Evolutionary conservation across 805 yeast species (phyloP).

Genomic region (Saccharomycopsis capsularis): DNA sequence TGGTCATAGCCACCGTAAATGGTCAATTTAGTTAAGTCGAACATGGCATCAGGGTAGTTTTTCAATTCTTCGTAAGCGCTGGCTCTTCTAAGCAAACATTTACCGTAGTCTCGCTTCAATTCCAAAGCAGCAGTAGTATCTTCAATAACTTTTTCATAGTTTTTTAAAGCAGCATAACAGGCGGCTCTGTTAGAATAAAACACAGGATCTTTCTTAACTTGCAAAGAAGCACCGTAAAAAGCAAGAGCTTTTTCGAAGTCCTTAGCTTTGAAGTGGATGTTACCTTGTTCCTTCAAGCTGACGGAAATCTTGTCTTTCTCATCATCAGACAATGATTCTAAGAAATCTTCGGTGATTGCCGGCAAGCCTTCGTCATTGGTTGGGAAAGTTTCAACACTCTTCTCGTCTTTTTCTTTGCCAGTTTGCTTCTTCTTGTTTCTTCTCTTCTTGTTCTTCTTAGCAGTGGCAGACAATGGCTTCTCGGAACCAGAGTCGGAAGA

Average conservation of each 20-base stretch:
- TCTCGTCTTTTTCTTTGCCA: constrained; percentile 30
- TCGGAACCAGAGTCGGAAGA: constrained; percentile 21
- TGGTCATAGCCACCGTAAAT: constrained; percentile 79
- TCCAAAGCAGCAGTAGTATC: constrained; percentile 83
- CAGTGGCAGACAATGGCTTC: constrained; percentile 23
- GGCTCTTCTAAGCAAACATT: constrained; percentile 90
- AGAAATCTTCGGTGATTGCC: constrained; percentile 39
- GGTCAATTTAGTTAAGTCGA: constrained; percentile 85
- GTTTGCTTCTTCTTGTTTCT: constrained; percentile 29
- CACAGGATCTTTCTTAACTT: constrained; percentile 70
- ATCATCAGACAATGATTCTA: constrained; percentile 39
- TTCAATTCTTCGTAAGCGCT: constrained; percentile 81
- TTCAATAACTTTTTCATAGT: constrained; percentile 76
- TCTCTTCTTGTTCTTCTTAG: constrained; percentile 42
- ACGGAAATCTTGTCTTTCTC: constrained; percentile 61
- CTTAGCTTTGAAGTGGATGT: constrained; percentile 63
- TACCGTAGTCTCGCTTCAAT: constrained; percentile 82
- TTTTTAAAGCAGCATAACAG: constrained; percentile 76
- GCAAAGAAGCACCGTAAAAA: constrained; percentile 72
- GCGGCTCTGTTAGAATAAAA: constrained; percentile 96
- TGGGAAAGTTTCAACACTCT: constrained; percentile 45
- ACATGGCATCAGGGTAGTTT: constrained; percentile 75
- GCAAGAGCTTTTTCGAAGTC: constrained; percentile 69
- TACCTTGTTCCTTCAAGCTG: constrained; percentile 85
- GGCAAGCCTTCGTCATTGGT: constrained; percentile 53